Conservation (phyloP, 2,329 filamentous ascomycete genomes). For the Fusarium circinatum region DNA sequence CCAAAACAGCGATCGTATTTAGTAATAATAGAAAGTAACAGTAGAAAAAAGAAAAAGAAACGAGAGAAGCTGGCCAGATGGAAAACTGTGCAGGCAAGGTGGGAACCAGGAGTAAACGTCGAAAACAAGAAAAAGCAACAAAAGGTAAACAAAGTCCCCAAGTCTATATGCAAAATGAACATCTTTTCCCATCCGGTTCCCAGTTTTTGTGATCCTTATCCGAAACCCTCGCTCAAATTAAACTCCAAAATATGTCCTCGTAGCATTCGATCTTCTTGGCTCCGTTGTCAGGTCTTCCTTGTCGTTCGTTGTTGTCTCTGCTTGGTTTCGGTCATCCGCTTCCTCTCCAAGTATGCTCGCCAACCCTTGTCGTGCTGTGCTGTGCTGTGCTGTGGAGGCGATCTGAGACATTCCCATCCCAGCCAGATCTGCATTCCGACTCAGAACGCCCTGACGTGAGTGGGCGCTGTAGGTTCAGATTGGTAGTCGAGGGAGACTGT, state of each 20-base stretch:
- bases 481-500: conserved; percentile 16
- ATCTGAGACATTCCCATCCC: conserved; percentile 48
- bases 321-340: conserved; percentile 13
- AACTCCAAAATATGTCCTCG: conserved; percentile 28
- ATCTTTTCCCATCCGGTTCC: conserved; percentile 44
- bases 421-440: conserved; percentile 46
- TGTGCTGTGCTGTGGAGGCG: conserved; percentile 1
- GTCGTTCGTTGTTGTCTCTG: conserved; percentile 7
- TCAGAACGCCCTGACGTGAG: conserved; percentile 34
- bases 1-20: conserved; percentile 21
- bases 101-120: conserved; percentile 17
- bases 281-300: not conserved
- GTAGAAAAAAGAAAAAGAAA: conserved; percentile 28
- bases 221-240: conserved; percentile 31
- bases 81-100: conserved; percentile 32
- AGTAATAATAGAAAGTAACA: conserved; percentile 20
- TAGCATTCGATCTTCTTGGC: conserved; percentile 22
- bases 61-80: conserved; percentile 28
- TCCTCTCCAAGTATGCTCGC: conserved; percentile 10
- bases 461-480: conserved; percentile 20
- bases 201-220: conserved; percentile 42
- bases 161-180: conserved; percentile 46
- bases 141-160: conserved; percentile 31
- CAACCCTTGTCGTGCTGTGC: conserved; percentile 15
- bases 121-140: conserved; percentile 12